Evolutionary conservation across 202 grass and related monocot species (phyloP), one percentile per base, ranked within the genome.

Genomic region (Eragrostis tef): DNA sequence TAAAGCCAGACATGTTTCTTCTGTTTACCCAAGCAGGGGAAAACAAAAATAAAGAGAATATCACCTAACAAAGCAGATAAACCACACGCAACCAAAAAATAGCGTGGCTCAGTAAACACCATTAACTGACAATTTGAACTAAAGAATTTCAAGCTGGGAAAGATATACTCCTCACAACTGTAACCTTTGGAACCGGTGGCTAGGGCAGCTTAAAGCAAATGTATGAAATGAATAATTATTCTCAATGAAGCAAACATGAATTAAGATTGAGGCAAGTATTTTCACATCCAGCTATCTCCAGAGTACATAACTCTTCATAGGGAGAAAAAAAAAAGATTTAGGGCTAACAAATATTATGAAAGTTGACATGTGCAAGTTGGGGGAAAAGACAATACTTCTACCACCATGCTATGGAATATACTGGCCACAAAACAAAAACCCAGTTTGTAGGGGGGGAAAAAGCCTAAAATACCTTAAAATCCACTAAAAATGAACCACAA

Each of bases 401-500:
- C 34, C 34, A 39, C 5, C 29, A 31, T 39, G 34, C 34, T 31
- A 43, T 78, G n/a, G 3, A 52, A 26, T 15, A 72, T 48, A 58
- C 52, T 49, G 43, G 58, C 10, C 45, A 81, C 64, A 63, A 19
- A 65, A 53, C 50, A 20, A 46, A 1, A 46, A 31, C 22, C 39
- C 19, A 68, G 36, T 34, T 26, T 11, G 42, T 14, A 14, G n/a
- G n/a, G n/a, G n/a, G n/a, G n/a, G 8, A 16, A 84, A 68, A 9
- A 70, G 10, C 8, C 9, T 41, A 70, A 77, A 58, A 46, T 69
- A 49, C 36, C 50, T 29, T 34, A 69, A 84, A 36, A 14, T 67
- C 25, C 61, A 79, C 59, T 6, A 4, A 27, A n/a, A 79, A 79
- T 65, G 10, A 83, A 69, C 16, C 26, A 34, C 9, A 88, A 74